A percentile compares a stretch with the other conserved stretches of the same genome.
Conservation (phyloP, 805 yeast genomes). For the Yarrowia sp. region DNA sequence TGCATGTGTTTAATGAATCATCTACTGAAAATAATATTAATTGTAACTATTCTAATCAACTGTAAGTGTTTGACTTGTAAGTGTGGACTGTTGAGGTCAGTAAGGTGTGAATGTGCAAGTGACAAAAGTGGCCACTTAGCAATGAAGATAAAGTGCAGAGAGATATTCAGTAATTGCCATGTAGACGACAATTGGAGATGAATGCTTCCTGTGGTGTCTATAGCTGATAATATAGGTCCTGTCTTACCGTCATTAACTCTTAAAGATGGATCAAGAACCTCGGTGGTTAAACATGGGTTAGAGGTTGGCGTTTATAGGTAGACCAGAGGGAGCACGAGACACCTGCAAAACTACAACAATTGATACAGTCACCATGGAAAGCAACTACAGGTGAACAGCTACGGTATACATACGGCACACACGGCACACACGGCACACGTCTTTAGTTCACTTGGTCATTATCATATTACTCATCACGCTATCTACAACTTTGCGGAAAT, state of each 20-base stretch:
- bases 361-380: neutral
- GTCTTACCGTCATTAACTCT: no score
- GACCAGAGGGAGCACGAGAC: neutral
- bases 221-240: no score
- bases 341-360: neutral
- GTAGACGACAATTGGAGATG: no score
- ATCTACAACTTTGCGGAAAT: conserved; percentile 16
- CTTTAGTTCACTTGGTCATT: neutral
- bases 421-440: no score
- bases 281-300: neutral
- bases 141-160: no score
- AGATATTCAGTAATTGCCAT: no score
- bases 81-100: no score
- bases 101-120: neutral
- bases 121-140: neutral
- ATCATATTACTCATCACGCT: neutral
- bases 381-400: no score
- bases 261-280: neutral
- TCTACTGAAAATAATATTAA: neutral
- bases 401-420: neutral
- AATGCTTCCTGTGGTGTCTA: no score
- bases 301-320: neutral
- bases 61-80: no score
- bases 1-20: conserved; percentile 24
- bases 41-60: no score